These are phyloP conservation scores for Dioscorea alata DNA, from an alignment of 106 monocot genomes.

Conservation along the genomic window DNA sequence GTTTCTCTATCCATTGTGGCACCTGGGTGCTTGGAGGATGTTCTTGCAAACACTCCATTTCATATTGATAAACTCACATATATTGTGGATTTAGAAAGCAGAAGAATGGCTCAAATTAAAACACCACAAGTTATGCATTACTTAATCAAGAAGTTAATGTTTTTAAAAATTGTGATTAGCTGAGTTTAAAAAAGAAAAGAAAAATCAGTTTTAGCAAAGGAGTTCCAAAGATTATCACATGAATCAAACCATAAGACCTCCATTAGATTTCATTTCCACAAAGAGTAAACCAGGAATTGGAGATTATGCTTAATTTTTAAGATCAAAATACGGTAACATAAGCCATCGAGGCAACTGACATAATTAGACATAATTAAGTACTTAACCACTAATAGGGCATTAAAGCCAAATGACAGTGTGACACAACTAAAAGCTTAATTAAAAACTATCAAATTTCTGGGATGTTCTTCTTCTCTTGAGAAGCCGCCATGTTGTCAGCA, in stretches of 20 bases:
- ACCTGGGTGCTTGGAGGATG: slow-evolving; percentile 58
- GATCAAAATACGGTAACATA: no score
- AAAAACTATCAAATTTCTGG: no score
- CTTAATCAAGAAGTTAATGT: neutral
- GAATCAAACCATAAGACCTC: slow-evolving; percentile 65
- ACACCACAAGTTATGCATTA: slow-evolving; percentile 12
- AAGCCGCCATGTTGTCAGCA: no score
- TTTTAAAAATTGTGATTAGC: slow-evolving; percentile 53
- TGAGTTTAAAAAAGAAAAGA: no score
- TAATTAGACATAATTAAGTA: no score
- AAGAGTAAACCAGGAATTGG: slow-evolving; percentile 37
- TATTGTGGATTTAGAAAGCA: neutral
- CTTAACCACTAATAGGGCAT: no score
- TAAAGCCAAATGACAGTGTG: no score
- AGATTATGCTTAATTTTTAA: slow-evolving; percentile 17
- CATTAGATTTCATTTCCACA: slow-evolving; percentile 87
- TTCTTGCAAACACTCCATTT: slow-evolving; percentile 66
- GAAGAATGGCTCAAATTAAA: neutral
- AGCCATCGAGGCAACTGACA: no score
- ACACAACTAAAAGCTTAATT: no score
- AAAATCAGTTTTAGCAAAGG: slow-evolving; percentile 59
- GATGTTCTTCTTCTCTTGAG: no score
- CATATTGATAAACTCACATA: neutral
- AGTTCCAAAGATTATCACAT: slow-evolving; percentile 56
- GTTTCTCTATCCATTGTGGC: slow-evolving; percentile 55